Evolutionary conservation across 2,329 filamentous ascomycete genomes (phyloP), one percentile per base, ranked within the genome.

Genomic region (Penicillium olsonii): DNA sequence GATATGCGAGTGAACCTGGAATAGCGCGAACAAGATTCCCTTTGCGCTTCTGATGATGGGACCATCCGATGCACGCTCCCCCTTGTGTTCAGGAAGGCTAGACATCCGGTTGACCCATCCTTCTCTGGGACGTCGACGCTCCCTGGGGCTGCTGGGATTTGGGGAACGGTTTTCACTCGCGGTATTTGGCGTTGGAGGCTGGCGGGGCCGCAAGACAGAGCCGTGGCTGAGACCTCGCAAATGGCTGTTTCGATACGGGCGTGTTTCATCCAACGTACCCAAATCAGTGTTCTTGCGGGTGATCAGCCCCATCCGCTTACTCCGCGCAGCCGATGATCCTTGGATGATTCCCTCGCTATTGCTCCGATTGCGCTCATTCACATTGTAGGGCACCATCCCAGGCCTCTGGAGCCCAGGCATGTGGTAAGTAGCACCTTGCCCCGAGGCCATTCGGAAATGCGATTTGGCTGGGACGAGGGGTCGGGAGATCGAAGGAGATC

Each of bases 391-490:
- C 70, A 88, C 84, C n/a, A 90, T 80, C 2, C 85, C 84, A 1
- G 90, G 88, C 48, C 87, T 79, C 48, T 88, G 83, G 38, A 84
- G 75, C 5, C 81, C 74, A 6, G 71, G 64, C 50, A 64, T 65
- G 29, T 72, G 66, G 31, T 68, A 66, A 18, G 55, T 58, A 11
- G 61, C 55, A 20, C 64, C 63, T 46, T 76, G 74, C 19, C 72
- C 73, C 3, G 75, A 78, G 3, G 72, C 67, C 47, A 76, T 72
- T 24, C 92, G 84, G 59, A 89, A 90, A 67, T 96, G 91, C 3
- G 90, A 94, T 52, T 87, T 82, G 4, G 83, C 82, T 0, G 90
- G 90, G 52, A 95, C 88, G 0, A 88, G 88, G 2, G 92, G 90
- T 22, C 87, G 82, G 17, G 78, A 75, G 10, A 82, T 71, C 31